A percentile compares a stretch with the other conserved stretches of the same genome.
Evolutionary conservation across 495 filamentous ascomycete species (phyloP).

Genomic region (Saxophila tyrrhenica): DNA sequence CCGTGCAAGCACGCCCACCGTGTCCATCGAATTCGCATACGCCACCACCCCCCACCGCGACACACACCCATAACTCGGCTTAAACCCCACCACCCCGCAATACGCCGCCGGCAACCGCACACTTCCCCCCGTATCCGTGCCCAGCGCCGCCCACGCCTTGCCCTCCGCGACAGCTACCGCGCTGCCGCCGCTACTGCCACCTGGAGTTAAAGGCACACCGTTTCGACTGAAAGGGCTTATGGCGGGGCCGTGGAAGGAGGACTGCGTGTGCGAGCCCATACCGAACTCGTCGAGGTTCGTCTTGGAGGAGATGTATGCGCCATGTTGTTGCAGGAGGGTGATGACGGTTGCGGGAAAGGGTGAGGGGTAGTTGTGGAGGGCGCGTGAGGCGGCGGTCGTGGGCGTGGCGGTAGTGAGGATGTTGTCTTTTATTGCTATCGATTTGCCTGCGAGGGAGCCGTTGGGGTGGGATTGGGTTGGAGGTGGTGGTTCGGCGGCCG

Average conservation of each 20-base stretch:
- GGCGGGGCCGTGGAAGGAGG: slow-evolving; percentile 64
- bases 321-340: slow-evolving; percentile 48
- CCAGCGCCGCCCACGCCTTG: slow-evolving; percentile 68
- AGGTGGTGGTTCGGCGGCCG: not conserved
- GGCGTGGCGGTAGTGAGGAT: slow-evolving; percentile 59
- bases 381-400: slow-evolving; percentile 73
- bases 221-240: slow-evolving; percentile 29
- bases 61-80: slow-evolving; percentile 77
- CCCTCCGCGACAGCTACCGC: slow-evolving; percentile 69
- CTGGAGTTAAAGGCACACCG: slow-evolving; percentile 46
- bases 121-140: slow-evolving; percentile 91
- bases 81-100: slow-evolving; percentile 78
- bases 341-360: slow-evolving; percentile 85
- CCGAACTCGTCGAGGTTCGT: slow-evolving; percentile 96
- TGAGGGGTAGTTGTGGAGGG: slow-evolving; percentile 55
- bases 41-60: slow-evolving; percentile 86
- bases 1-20: slow-evolving; percentile 67
- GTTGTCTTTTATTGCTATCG: slow-evolving; percentile 79
- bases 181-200: slow-evolving; percentile 90
- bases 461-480: not conserved
- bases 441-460: not conserved
- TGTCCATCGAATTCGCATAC: slow-evolving; percentile 93
- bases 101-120: slow-evolving; percentile 88
- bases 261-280: slow-evolving; percentile 83
- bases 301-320: slow-evolving; percentile 61